Evolutionary conservation across 2,329 filamentous ascomycete species (phyloP).

Genomic region (Fusarium sp.): DNA sequence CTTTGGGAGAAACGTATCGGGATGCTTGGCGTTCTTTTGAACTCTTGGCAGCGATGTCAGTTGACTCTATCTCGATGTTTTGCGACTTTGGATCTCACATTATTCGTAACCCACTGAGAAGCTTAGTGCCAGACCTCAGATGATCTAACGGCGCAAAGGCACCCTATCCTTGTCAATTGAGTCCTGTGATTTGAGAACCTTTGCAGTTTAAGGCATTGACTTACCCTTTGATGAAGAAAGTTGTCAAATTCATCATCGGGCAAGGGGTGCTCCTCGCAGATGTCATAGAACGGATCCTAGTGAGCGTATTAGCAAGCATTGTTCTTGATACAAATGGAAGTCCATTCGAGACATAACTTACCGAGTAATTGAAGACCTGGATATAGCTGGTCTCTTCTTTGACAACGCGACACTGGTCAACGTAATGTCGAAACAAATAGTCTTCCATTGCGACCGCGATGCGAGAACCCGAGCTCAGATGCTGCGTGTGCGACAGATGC

Average conservation of each 20-base stretch:
- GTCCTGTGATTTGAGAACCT: background rate
- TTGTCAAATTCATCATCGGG: conserved; percentile 66
- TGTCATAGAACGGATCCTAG: conserved; percentile 62
- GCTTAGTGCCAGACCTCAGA: conserved; percentile 53
- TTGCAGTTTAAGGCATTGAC: conserved; percentile 30
- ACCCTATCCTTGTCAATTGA: conserved; percentile 52
- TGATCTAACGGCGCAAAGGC: conserved; percentile 59
- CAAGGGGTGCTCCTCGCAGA: conserved; percentile 61
- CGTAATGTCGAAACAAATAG: conserved; percentile 63
- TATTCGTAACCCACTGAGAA: conserved; percentile 63
- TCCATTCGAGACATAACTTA: conserved; percentile 44
- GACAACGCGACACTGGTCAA: conserved; percentile 59
- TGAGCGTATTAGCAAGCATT: conserved; percentile 1
- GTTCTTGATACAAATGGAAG: background rate
- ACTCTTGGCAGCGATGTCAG: conserved; percentile 51
- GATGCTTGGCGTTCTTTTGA: conserved; percentile 64
- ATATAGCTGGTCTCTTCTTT: conserved; percentile 64
- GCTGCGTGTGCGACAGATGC: background rate
- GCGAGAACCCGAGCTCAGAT: background rate
- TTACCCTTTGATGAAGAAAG: conserved; percentile 61
- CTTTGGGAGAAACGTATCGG: conserved; percentile 66
- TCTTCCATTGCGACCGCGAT: conserved; percentile 59
- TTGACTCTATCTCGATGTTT: background rate
- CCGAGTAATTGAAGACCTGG: conserved; percentile 68
- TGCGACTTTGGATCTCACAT: conserved; percentile 55